A percentile compares a stretch with the other conserved stretches of the same genome.
phyloP scores from a whole-genome alignment of 148 eudicot species.

The Fagopyrum tataricum region DNA sequence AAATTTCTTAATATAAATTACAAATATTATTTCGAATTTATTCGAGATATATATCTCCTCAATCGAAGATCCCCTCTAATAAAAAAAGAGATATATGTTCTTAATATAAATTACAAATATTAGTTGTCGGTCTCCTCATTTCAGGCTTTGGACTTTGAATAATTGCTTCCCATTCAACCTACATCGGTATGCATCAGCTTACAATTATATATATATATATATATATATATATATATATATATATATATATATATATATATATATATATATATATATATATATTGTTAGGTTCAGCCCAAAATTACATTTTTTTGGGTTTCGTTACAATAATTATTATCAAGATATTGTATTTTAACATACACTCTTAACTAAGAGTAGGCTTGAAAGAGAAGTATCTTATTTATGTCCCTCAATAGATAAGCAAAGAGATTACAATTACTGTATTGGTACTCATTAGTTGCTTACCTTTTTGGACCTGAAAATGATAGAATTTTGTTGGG shows the following conservation, averaged over 20 bases:
- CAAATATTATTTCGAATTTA: too few species aligned
- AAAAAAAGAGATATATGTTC: too few species aligned
- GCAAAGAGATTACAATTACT: constrained; percentile 24
- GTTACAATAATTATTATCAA: neutral
- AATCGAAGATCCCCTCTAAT: too few species aligned
- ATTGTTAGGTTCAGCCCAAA: neutral
- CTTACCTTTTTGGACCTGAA: neutral
- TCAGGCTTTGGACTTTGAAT: constrained; percentile 59
- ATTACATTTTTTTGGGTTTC: too few species aligned
- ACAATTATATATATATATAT: neutral
- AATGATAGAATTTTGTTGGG: neutral
- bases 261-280: too few species aligned
- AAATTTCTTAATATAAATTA: too few species aligned
- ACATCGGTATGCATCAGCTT: constrained; percentile 21
- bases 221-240: too few species aligned
- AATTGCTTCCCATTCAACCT: constrained; percentile 57
- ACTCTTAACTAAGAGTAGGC: neutral
- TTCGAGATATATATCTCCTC: too few species aligned
- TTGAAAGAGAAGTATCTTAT: constrained; percentile 39
- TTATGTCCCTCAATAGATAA: constrained; percentile 29
- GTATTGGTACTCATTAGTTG: constrained; percentile 8
- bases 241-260: too few species aligned
- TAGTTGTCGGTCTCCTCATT: constrained; percentile 33
- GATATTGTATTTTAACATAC: neutral
- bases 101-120: too few species aligned